Conservation (phyloP, 2,329 filamentous ascomycete genomes). For the Ophiostoma tasmaniense region DNA sequence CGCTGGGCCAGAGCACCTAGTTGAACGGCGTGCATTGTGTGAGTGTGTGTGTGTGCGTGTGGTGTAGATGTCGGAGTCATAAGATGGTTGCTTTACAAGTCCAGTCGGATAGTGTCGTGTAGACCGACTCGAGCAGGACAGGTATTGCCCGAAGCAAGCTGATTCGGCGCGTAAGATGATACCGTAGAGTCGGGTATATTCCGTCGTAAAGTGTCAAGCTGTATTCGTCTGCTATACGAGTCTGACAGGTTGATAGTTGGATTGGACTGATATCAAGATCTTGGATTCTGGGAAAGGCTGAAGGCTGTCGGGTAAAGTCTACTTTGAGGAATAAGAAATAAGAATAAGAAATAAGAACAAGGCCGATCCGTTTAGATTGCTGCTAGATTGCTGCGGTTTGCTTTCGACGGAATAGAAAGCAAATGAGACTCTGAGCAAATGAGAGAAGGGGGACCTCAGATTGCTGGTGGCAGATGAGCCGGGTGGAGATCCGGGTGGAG, state of each 20-base stretch:
- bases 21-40: neutral
- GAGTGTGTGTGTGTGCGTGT: neutral
- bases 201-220: no score
- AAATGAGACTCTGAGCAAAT: neutral
- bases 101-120: neutral
- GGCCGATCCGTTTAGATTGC: neutral
- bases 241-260: neutral
- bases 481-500: neutral
- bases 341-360: neutral
- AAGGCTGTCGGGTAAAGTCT: neutral
- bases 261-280: no score
- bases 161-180: neutral
- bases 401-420: neutral
- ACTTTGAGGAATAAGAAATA: no score
- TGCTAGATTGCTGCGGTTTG: neutral
- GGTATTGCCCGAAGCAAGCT: neutral
- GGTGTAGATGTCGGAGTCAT: neutral
- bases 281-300: no score
- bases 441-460: neutral
- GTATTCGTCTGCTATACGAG: no score
- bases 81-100: no score
- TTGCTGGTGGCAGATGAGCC: neutral
- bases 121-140: neutral
- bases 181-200: no score
- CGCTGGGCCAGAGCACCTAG: slow-evolving; percentile 8